These are phyloP conservation scores for Nakazawaea sp. DNA, from an alignment of 805 yeast genomes.

Conservation along the genomic window DNA sequence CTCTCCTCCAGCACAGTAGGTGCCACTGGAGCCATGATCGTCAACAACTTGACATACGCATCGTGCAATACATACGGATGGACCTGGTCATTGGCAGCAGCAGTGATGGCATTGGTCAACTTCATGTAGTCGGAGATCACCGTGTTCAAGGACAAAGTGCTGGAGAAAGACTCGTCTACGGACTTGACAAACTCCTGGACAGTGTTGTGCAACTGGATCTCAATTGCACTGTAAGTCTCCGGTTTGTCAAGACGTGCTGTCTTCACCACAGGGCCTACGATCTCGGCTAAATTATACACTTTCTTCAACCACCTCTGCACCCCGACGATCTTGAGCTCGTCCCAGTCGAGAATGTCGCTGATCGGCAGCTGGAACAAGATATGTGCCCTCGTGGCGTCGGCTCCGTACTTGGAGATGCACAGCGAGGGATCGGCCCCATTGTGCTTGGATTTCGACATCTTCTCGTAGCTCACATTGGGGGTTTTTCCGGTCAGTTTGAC, in stretches of 20 bases:
- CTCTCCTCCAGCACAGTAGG: slow-evolving; percentile 83
- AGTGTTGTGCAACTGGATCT: slow-evolving; percentile 47
- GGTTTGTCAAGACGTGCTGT: slow-evolving; percentile 9
- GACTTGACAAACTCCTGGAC: slow-evolving; percentile 38
- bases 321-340: slow-evolving; percentile 80
- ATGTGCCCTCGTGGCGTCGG: slow-evolving; percentile 93
- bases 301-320: slow-evolving; percentile 79
- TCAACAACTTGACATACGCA: slow-evolving; percentile 45
- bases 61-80: slow-evolving; percentile 36
- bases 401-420: slow-evolving; percentile 73
- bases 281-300: slow-evolving; percentile 31
- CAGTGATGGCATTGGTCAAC: slow-evolving; percentile 45
- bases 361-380: slow-evolving; percentile 90
- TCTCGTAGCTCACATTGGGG: slow-evolving; percentile 65
- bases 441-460: slow-evolving; percentile 94
- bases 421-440: slow-evolving; percentile 89
- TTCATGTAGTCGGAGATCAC: slow-evolving; percentile 89
- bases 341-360: slow-evolving; percentile 80
- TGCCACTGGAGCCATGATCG: slow-evolving; percentile 70
- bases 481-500: slow-evolving; percentile 41
- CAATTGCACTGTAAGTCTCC: slow-evolving; percentile 14
- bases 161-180: slow-evolving; percentile 54
- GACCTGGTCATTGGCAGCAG: slow-evolving; percentile 30
- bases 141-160: slow-evolving; percentile 66
- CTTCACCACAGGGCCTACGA: slow-evolving; percentile 13